Base-by-base conservation (phyloP, 192 early-diverging fungal genomes). In the Allomyces arbusculus region DNA sequence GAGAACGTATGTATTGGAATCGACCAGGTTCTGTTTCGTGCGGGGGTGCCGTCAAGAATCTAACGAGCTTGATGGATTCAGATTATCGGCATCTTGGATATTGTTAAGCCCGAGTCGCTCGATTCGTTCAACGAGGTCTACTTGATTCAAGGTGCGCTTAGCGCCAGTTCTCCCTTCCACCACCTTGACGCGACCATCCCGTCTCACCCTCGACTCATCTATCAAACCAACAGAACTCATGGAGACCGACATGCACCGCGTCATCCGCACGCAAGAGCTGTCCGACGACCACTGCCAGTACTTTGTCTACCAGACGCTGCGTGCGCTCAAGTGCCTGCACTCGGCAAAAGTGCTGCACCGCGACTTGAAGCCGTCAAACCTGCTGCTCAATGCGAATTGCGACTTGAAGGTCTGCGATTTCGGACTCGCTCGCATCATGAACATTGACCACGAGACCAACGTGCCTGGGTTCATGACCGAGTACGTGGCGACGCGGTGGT, bases 401-500 rank as follows among this genome's bases (percentile, higher is more conserved):
- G 65, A 69, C 64, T 67, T 73, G 16, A 10, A 33, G 14, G 43
- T 40, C 24, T 65, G 95, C 74, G 97, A 99, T 74, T 94, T 99
- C 84, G 97, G 97, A 23, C 77, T 99, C 45, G 97, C 97, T 3
- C 86, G 97, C 66, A 90, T 87, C 19, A 85, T 91, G 61, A 87
- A 93, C 67, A 86, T 89, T 61, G 87, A 87, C 44, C 77, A 80
- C 63, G 89, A 92, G 61, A 58, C 50, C 9, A 84, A 82, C 67
- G 87, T 83, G 66, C 87, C 88, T 40, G 92, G 91, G 3, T 97
- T 94, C 70, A 90, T 98, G 90, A 93, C 91, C 43, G 91, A 93
- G 74, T 94, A 94, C 71, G 92, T 94, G 22, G 91, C 92, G 11
- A 94, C 92, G 20, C 75, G 92, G 70, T 94, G 91, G 91, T 94